Percentiles rank a stretch among this genome's conserved stretches.
phyloP scores from a whole-genome alignment of 495 filamentous ascomycete genomes.

The Hypoxylon trugodes region DNA sequence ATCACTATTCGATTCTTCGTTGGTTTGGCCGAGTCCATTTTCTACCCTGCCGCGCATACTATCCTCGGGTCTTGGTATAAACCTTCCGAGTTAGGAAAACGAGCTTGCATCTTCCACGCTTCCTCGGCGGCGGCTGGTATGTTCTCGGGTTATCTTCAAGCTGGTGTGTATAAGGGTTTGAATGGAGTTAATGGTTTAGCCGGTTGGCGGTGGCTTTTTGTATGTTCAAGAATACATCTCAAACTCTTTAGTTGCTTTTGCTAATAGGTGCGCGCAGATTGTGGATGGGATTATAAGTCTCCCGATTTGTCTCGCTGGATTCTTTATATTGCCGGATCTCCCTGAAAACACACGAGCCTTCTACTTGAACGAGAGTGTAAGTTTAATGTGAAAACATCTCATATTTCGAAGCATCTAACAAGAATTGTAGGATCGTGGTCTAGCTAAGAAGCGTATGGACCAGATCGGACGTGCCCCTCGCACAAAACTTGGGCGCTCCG shows the following conservation, averaged over 20 bases:
- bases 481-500: constrained; percentile 55
- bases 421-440: constrained; percentile 51
- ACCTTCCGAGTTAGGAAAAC: constrained; percentile 43
- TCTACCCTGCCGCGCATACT: constrained; percentile 46
- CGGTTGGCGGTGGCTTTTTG: constrained; percentile 64
- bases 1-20: constrained; percentile 55
- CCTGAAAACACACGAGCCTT: constrained; percentile 52
- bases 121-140: constrained; percentile 45
- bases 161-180: constrained; percentile 54
- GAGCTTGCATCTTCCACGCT: constrained; percentile 48
- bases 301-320: constrained; percentile 55
- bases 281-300: constrained; percentile 59
- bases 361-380: constrained; percentile 52
- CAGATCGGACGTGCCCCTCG: constrained; percentile 56
- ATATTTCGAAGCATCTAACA: neutral
- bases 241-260: neutral
- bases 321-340: constrained; percentile 53
- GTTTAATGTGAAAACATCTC: neutral
- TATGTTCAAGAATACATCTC: neutral
- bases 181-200: constrained; percentile 54
- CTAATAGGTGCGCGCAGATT: constrained; percentile 32
- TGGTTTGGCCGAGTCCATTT: constrained; percentile 56
- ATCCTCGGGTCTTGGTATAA: constrained; percentile 47
- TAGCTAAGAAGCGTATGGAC: constrained; percentile 58
- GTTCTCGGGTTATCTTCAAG: constrained; percentile 56